Evolutionary conservation across 2,329 filamentous ascomycete species (phyloP), one percentile per base, ranked within the genome.

Genomic region (Balansia obtecta): DNA sequence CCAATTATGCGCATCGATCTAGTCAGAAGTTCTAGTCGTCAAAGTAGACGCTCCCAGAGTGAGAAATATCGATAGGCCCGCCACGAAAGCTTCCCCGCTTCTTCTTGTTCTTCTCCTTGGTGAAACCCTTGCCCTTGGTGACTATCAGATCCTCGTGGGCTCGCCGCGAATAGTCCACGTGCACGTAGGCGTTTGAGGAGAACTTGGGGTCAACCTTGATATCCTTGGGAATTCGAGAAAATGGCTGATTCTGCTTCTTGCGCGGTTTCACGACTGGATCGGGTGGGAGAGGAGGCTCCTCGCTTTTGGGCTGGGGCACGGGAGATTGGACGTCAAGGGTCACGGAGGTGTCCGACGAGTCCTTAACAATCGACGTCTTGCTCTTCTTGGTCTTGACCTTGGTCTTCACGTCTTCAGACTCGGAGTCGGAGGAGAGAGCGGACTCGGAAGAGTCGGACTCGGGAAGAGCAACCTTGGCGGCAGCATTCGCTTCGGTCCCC

Each of bases 31-130:
- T 60, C 70, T 79, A 95, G 61, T 95, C 87, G 2, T 96, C 89
- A 68, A 98, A 98, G 72, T 95, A 96, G 72, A 95, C 86, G 52
- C 87, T 85, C 69, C 91, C 90, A 56, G 85, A 85, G 18, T 83
- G 82, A 13, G 76, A 70, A 49, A 91, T 86, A 64, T 98, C 90
- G 61, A 98, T 95, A 48, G 77, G 69, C 7, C 93, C 93, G 43
- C 93, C 93, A 45, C 86, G 82, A 75, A 95, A 98, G 57, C 85
- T 88, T 47, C 93, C 93, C 59, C 82, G 77, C 77, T 89, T 90
- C 78, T 89, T 93, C 77, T 98, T 98, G 72, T 98, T 98, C 82
- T 98, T 98, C 74, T 97, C 93, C 75, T 98, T 98, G 53, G 91
- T 97, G 71, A 98, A 98, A 4, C 88, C 89, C 72, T 96, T 97